A percentile compares a stretch with the other conserved stretches of the same genome.
These are phyloP conservation scores for Suhomyces faveliae DNA, from an alignment of 805 yeast species.

Conservation along the genomic window DNA sequence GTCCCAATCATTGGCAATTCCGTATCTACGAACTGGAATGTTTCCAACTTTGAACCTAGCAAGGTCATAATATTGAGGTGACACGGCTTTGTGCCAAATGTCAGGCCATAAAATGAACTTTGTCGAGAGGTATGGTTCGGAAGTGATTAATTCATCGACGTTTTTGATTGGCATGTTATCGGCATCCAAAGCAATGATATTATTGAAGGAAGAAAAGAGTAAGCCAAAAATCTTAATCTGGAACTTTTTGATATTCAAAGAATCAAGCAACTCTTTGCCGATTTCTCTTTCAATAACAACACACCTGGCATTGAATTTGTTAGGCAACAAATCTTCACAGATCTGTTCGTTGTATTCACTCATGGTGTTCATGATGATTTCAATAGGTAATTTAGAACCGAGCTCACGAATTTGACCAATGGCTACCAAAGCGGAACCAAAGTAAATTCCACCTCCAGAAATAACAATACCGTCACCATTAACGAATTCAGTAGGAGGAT, in stretches of 20 bases:
- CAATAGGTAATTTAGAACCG: slow-evolving; percentile 36
- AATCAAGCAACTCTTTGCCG: slow-evolving; percentile 19
- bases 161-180: slow-evolving; percentile 34
- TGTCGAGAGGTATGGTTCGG: slow-evolving; percentile 24
- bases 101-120: slow-evolving; percentile 38
- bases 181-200: slow-evolving; percentile 32
- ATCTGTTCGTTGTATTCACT: slow-evolving; percentile 24
- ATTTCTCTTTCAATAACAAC: slow-evolving; percentile 26
- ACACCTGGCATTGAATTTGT: slow-evolving; percentile 25
- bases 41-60: slow-evolving; percentile 32
- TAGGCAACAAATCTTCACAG: slow-evolving; percentile 26
- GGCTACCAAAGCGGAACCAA: slow-evolving; percentile 29
- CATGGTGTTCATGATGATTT: slow-evolving; percentile 27
- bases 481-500: slow-evolving; percentile 25
- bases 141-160: slow-evolving; percentile 24
- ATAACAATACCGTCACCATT: slow-evolving; percentile 37
- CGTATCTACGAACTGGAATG: slow-evolving; percentile 24
- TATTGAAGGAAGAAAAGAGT: slow-evolving; percentile 33
- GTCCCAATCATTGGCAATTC: slow-evolving; percentile 25
- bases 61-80: slow-evolving; percentile 33
- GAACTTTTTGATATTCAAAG: slow-evolving; percentile 20
- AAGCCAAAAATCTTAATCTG: slow-evolving; percentile 33
- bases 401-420: slow-evolving; percentile 30
- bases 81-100: slow-evolving; percentile 32
- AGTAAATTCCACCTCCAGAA: slow-evolving; percentile 26